Percentiles rank a stretch among this genome's conserved stretches.
These are phyloP conservation scores for Monilinia fructicola DNA, from an alignment of 2,329 filamentous ascomycete genomes.

Conservation along the genomic window DNA sequence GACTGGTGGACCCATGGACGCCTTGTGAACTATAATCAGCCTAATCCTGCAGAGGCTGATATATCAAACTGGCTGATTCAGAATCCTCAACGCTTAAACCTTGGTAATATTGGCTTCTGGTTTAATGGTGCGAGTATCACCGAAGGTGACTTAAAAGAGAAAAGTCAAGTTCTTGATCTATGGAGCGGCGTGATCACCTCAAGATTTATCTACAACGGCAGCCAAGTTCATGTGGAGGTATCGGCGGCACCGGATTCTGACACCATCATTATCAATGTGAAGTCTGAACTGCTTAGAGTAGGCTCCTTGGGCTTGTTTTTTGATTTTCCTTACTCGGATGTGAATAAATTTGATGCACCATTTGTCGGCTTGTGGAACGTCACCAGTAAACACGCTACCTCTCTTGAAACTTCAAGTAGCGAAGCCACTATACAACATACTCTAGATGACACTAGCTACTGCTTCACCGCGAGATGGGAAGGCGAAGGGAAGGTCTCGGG, in stretches of 20 bases:
- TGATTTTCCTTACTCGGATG: constrained; percentile 46
- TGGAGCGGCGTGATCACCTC: constrained; percentile 46
- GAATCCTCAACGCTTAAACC: constrained; percentile 49
- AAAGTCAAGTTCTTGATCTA: constrained; percentile 42
- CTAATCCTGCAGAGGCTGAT: constrained; percentile 44
- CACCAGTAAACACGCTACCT: constrained; percentile 44
- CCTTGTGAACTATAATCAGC: constrained; percentile 47
- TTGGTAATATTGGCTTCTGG: constrained; percentile 46
- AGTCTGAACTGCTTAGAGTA: constrained; percentile 41
- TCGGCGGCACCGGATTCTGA: constrained; percentile 45
- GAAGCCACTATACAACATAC: constrained; percentile 43
- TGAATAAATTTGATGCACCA: constrained; percentile 47
- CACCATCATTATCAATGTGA: constrained; percentile 42
- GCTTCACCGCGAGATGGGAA: constrained; percentile 36
- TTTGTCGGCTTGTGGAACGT: constrained; percentile 47
- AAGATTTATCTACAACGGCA: constrained; percentile 40
- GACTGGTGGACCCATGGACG: constrained; percentile 45
- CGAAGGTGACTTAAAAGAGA: constrained; percentile 37
- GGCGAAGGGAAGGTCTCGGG: constrained; percentile 27
- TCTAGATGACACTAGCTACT: constrained; percentile 45
- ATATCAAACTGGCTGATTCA: constrained; percentile 53
- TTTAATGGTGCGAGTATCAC: constrained; percentile 41
- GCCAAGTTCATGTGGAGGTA: constrained; percentile 42
- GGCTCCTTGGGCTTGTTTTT: constrained; percentile 44
- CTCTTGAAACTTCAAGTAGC: constrained; percentile 24